Evolutionary conservation across 2,329 filamentous ascomycete species (phyloP).

Genomic region (Epichloe typhina): DNA sequence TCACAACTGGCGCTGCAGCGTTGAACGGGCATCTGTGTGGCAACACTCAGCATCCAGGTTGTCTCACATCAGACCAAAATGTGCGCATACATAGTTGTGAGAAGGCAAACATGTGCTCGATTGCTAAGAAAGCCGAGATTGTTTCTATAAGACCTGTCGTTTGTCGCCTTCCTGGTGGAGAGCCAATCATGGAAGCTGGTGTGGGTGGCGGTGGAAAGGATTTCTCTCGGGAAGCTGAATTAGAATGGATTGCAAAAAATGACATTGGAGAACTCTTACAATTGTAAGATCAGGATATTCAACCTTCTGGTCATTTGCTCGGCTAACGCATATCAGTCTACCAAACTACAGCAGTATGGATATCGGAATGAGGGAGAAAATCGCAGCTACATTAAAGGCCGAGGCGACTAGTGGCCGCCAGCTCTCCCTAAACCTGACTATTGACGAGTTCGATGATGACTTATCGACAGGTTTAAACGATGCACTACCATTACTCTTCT

Average conservation of each 20-base stretch:
- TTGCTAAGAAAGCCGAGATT: conserved; percentile 34
- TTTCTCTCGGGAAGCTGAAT: conserved; percentile 51
- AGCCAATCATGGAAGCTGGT: conserved; percentile 58
- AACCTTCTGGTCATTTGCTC: background rate
- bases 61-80: conserved; percentile 49
- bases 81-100: conserved; percentile 79
- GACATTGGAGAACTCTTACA: conserved; percentile 37
- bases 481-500: no score
- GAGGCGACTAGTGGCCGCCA: conserved; percentile 12
- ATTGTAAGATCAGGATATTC: conserved; percentile 13
- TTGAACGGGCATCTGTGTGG: conserved; percentile 64
- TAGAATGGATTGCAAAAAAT: conserved; percentile 44
- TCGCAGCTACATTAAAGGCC: conserved; percentile 8
- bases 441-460: conserved; percentile 8
- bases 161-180: conserved; percentile 44
- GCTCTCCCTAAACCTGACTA: conserved; percentile 14
- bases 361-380: conserved; percentile 1
- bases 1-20: conserved; percentile 47
- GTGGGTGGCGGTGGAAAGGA: conserved; percentile 71
- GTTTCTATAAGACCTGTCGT: conserved; percentile 74
- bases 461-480: conserved; percentile 6
- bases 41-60: conserved; percentile 57
- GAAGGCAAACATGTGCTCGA: conserved; percentile 48
- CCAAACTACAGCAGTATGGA: conserved; percentile 5
- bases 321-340: conserved; percentile 9